Evolutionary conservation across 495 filamentous ascomycete genomes (phyloP).

Genomic region (Aeminium ludgeri): DNA sequence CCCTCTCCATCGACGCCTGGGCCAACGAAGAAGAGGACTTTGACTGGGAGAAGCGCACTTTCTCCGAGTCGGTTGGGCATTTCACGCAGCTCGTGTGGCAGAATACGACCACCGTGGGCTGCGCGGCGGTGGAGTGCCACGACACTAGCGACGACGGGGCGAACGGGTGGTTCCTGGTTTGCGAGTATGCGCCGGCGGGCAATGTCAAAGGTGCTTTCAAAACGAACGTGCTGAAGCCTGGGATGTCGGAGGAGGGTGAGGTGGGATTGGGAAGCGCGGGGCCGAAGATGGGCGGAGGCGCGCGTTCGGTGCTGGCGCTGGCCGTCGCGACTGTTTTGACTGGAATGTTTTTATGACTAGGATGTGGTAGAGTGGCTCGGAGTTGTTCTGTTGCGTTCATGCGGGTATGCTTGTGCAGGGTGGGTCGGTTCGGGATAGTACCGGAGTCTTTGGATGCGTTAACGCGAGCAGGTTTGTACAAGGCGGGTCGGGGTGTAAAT

Average conservation of each 20-base stretch:
- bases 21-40: conserved; percentile 45
- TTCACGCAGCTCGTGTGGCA: conserved; percentile 79
- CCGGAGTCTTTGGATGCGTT: no score
- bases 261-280: conserved; percentile 5
- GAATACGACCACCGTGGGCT: conserved; percentile 51
- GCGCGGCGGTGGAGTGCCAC: conserved; percentile 42
- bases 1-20: conserved; percentile 47
- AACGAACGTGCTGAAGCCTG: conserved; percentile 30
- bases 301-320: not conserved
- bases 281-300: not conserved
- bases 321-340: not conserved
- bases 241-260: conserved; percentile 2
- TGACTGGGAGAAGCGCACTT: conserved; percentile 38
- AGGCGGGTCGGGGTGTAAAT: no score
- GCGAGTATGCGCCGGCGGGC: conserved; percentile 61
- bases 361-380: no score
- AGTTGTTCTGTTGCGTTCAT: no score
- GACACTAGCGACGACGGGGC: conserved; percentile 21
- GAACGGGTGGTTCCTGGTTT: conserved; percentile 59
- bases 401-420: no score
- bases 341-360: not conserved
- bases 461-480: no score
- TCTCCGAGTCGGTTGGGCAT: conserved; percentile 54
- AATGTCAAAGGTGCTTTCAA: conserved; percentile 49
- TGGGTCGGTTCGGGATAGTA: no score